Evolutionary conservation across 1,139 yeast genomes (phyloP), one percentile per base, ranked within the genome.

Genomic region (Tardiomyces digboiensis): DNA sequence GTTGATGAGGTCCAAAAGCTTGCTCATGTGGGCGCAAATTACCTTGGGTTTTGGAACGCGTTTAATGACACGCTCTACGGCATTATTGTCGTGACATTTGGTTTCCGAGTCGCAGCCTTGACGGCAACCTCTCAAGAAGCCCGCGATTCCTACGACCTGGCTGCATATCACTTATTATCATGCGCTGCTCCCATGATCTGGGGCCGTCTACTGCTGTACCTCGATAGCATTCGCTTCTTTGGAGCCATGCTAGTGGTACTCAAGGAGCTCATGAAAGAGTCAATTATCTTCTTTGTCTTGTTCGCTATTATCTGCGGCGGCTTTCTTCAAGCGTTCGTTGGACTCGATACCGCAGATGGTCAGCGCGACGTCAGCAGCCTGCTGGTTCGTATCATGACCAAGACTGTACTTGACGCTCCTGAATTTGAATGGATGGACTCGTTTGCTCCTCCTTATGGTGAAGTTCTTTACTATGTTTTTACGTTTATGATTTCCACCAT

Each of bases 201-300:
- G 94, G 76, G 85, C 5, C 71, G 96, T 46, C 66, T 87, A 46
- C 67, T 87, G 45, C 69, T 87, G 39, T 86, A 72, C 62, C 72
- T 86, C 56, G 96, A 87, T 60, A 82, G 91, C 3, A 80, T 82
- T 52, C 75, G 78, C 55, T 86, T 87, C 61, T 87, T 86, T 44
- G 96, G 96, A 38, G 88, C 89, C 3, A 82, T 86, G 87, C 75
- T 87, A 52, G 91, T 87, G 37, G 91, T 87, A 3, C 68, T 85
- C 46, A 84, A 84, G 56, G 82, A 82, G 48, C 82, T 87, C 85
- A 81, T 87, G 86, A 79, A 82, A 55, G 96, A 87, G 61, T 81
- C 91, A 1, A 62, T 85, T 21, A 72, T 86, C 37, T 87, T 87
- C 66, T 87, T 87, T 60, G 83, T 85, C 39, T 66, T 87, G 52